These are phyloP conservation scores for Heterobasidion occidentale DNA, from an alignment of 1,284 basidiomycete species.

Conservation along the genomic window DNA sequence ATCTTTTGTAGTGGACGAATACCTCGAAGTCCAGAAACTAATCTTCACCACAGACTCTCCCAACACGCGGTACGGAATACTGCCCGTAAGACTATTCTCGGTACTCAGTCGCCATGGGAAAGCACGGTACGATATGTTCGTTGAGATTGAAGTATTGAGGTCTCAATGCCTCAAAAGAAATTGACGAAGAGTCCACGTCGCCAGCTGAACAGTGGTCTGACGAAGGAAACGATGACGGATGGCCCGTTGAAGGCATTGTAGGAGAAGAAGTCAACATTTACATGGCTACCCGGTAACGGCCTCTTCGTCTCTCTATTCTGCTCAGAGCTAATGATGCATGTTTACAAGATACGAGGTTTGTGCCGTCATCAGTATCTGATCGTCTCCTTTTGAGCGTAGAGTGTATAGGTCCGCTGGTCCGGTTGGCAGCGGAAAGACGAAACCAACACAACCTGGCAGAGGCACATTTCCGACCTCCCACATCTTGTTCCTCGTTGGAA, in stretches of 20 bases:
- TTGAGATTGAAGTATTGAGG: not conserved
- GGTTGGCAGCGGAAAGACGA: conserved; percentile 29
- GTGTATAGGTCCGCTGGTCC: conserved; percentile 27
- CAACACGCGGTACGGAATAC: too few species aligned
- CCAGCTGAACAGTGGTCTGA: conserved; percentile 23
- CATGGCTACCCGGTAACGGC: conserved; percentile 20
- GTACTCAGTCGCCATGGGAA: too few species aligned
- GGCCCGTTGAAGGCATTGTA: conserved; percentile 28
- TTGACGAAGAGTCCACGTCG: conserved; percentile 6
- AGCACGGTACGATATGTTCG: too few species aligned
- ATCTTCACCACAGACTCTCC: too few species aligned
- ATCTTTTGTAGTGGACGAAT: too few species aligned
- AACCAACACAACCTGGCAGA: conserved; percentile 34
- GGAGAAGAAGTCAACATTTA: conserved; percentile 29
- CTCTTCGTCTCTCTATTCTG: too few species aligned
- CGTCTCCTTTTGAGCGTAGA: not conserved
- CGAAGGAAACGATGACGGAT: conserved; percentile 26
- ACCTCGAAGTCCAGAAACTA: too few species aligned
- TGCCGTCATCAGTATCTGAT: not conserved
- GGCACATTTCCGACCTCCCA: conserved; percentile 13
- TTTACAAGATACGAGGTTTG: conserved; percentile 24
- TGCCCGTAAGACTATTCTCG: too few species aligned
- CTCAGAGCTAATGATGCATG: not conserved
- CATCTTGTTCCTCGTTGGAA: conserved; percentile 23
- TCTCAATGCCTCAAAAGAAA: not conserved